Conservation (phyloP, 1,284 basidiomycete species). For the Malassezia pachydermatis region DNA sequence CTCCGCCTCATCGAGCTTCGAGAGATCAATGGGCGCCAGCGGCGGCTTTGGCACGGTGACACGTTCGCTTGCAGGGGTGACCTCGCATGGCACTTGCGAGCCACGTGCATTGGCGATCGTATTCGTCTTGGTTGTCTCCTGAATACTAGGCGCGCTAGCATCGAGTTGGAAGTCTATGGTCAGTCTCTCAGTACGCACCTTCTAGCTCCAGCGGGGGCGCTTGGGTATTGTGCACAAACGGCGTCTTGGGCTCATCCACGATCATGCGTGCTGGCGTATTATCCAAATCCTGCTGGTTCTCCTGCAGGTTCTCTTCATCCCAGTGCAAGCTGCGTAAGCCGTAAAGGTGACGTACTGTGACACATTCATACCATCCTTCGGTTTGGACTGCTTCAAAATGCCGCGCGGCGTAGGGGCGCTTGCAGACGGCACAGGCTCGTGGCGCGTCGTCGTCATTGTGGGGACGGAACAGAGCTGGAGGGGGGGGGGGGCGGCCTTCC, state of each 20-base stretch:
- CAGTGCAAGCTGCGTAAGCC: conserved; percentile 37
- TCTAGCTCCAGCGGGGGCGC: conserved; percentile 35
- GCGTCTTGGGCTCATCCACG: conserved; percentile 48
- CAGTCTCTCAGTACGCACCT: not conserved
- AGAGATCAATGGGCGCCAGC: not conserved
- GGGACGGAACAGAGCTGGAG: not conserved
- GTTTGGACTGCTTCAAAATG: conserved; percentile 39
- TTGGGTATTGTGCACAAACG: conserved; percentile 38
- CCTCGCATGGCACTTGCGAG: conserved; percentile 1
- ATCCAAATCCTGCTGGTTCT: conserved; percentile 43
- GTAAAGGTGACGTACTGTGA: too few species aligned
- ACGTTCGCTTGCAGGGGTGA: too few species aligned
- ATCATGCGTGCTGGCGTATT: conserved; percentile 42
- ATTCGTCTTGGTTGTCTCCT: conserved; percentile 31
- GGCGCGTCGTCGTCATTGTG: conserved; percentile 19
- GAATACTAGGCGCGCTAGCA: conserved; percentile 1
- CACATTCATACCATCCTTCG: not conserved
- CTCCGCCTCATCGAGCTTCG: not conserved
- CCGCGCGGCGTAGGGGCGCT: conserved; percentile 41
- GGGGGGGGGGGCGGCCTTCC: not conserved
- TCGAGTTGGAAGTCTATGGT: conserved; percentile 31
- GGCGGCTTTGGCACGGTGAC: not conserved
- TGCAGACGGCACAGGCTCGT: conserved; percentile 39
- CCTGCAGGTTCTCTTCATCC: conserved; percentile 44
- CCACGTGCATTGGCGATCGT: conserved; percentile 35